Percentiles rank a stretch among this genome's conserved stretches.
phyloP scores from a whole-genome alignment of 768 basidiomycete genomes.

The Tylopilus cervinicoccineus region DNA sequence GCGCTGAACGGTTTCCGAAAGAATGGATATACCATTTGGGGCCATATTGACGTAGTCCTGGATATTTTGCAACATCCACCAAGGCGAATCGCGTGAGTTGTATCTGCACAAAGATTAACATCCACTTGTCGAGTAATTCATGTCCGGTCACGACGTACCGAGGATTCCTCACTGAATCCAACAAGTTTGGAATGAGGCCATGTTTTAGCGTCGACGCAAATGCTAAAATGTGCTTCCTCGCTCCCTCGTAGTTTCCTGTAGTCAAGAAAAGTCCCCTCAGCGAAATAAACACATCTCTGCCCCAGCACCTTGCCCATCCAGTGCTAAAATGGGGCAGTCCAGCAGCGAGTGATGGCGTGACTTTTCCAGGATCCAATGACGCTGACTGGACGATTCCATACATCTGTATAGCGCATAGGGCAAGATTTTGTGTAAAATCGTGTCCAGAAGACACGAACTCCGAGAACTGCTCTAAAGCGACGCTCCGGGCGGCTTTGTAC shows the following conservation, averaged over 20 bases:
- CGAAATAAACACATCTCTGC: constrained; percentile 92
- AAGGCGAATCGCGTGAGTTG: constrained; percentile 96
- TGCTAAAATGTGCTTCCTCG: constrained; percentile 85
- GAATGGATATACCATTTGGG: constrained; percentile 78
- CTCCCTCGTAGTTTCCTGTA: constrained; percentile 84
- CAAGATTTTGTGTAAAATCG: constrained; percentile 85
- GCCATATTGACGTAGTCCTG: constrained; percentile 87
- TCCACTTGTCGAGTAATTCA: background rate
- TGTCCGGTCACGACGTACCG: constrained; percentile 43
- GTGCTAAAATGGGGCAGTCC: constrained; percentile 92
- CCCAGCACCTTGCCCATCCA: constrained; percentile 97
- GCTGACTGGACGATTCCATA: constrained; percentile 88
- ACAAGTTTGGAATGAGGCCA: constrained; percentile 91
- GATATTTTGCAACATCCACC: constrained; percentile 99
- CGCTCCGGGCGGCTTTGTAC: constrained; percentile 84
- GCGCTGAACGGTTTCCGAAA: constrained; percentile 81
- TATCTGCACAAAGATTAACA: constrained; percentile 44
- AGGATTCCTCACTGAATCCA: constrained; percentile 85
- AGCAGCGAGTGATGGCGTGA: constrained; percentile 84
- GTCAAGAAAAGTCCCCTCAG: constrained; percentile 90
- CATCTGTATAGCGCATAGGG: constrained; percentile 85
- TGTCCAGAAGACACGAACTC: constrained; percentile 85
- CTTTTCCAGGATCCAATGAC: constrained; percentile 69
- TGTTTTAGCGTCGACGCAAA: constrained; percentile 94
- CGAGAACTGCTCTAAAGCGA: constrained; percentile 83